Percentiles rank a stretch among this genome's conserved stretches.
Evolutionary conservation across 2,329 filamentous ascomycete species (phyloP).

Genomic region (Macrophomina pseudophaseolina): DNA sequence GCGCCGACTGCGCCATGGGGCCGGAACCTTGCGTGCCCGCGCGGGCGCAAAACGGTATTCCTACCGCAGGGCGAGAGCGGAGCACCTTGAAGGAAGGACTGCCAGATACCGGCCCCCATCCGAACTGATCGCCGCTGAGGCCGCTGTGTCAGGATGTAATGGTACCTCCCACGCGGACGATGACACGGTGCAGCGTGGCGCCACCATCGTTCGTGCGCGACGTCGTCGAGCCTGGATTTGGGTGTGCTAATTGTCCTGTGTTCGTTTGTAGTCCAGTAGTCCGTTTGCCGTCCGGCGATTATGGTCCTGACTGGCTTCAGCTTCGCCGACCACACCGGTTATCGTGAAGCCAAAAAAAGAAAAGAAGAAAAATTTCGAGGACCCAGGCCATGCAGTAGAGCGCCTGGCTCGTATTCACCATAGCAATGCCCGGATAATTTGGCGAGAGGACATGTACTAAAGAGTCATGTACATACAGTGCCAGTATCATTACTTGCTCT

Average conservation of each 20-base stretch:
- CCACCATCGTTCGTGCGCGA: too few relatives aligned
- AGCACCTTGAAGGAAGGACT: background rate
- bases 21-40: background rate
- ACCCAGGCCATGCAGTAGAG: background rate
- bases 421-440: background rate
- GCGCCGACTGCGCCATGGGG: background rate
- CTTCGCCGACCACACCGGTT: background rate
- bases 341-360: background rate
- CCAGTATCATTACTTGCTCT: background rate
- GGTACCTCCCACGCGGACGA: too few relatives aligned
- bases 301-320: background rate
- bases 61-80: too few relatives aligned
- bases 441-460: background rate
- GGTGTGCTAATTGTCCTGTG: background rate
- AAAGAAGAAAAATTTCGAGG: background rate
- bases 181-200: too few relatives aligned
- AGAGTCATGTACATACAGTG: conserved; percentile 7
- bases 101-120: background rate
- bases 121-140: too few relatives aligned
- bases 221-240: too few relatives aligned
- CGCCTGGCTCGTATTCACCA: background rate
- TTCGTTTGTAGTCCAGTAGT: background rate
- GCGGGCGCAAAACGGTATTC: background rate
- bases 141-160: too few relatives aligned
- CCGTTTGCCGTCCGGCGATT: background rate